A percentile compares a stretch with the other conserved stretches of the same genome.
These are phyloP conservation scores for Linum trigynum DNA, from an alignment of 345 rosid genomes.

Conservation along the genomic window DNA sequence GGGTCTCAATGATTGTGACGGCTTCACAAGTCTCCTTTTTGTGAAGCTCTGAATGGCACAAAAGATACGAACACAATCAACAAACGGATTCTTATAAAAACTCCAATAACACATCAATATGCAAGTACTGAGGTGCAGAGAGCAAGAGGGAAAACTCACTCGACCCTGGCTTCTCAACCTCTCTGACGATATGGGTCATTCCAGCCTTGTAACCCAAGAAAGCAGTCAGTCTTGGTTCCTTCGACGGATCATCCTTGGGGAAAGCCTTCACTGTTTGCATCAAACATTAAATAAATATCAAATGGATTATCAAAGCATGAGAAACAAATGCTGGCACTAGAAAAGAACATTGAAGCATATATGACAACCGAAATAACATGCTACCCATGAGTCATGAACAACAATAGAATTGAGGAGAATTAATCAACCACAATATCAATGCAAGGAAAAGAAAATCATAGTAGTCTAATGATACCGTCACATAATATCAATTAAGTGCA, in stretches of 20 bases:
- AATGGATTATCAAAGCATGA: too few relatives aligned
- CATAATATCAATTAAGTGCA: too few relatives aligned
- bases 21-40: constrained; percentile 93
- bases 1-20: constrained; percentile 72
- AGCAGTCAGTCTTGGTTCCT: constrained; percentile 78
- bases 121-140: neutral
- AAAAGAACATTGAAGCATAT: too few relatives aligned
- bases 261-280: constrained; percentile 68
- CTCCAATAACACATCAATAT: neutral
- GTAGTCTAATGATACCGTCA: too few relatives aligned
- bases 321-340: too few relatives aligned
- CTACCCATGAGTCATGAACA: too few relatives aligned
- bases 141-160: constrained; percentile 35
- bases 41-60: constrained; percentile 56
- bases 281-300: too few relatives aligned
- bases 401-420: too few relatives aligned
- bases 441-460: too few relatives aligned
- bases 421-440: too few relatives aligned
- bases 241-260: constrained; percentile 70
- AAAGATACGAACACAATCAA: neutral
- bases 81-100: neutral
- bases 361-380: too few relatives aligned
- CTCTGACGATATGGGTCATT: constrained; percentile 87
- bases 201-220: constrained; percentile 90
- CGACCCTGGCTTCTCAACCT: constrained; percentile 84